Evolutionary conservation across 345 rosid genomes (phyloP).

Genomic region (Litchi chinensis): DNA sequence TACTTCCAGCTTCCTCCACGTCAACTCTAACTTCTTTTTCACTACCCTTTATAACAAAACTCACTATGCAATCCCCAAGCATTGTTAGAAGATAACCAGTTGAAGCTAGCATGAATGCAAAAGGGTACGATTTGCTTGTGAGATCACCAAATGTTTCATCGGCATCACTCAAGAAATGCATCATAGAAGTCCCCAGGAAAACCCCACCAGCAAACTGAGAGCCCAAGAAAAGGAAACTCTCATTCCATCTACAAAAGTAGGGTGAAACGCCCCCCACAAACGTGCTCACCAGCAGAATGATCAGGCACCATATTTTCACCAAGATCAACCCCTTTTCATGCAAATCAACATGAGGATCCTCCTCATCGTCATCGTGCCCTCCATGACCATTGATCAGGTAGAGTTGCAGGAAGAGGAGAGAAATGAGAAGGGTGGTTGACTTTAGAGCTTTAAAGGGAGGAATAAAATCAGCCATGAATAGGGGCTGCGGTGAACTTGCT

Average conservation of each 20-base stretch:
- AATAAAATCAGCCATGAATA: constrained; percentile 29
- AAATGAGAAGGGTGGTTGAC: constrained; percentile 47
- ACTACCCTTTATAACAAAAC: constrained; percentile 32
- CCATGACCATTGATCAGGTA: constrained; percentile 49
- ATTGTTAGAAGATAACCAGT: constrained; percentile 74
- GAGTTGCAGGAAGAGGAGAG: constrained; percentile 41
- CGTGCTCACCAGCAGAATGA: constrained; percentile 66
- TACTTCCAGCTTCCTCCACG: constrained; percentile 36
- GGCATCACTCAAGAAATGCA: constrained; percentile 78
- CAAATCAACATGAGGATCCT: constrained; percentile 16
- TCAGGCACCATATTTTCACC: constrained; percentile 75
- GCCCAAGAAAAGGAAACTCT: constrained; percentile 72
- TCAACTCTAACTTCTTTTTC: constrained; percentile 27
- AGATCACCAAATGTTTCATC: constrained; percentile 54
- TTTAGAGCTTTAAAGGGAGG: constrained; percentile 29
- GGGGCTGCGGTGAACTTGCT: not conserved
- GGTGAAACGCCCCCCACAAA: constrained; percentile 75
- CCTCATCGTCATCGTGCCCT: constrained; percentile 29
- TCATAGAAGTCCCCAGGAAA: constrained; percentile 68
- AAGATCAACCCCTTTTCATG: constrained; percentile 47
- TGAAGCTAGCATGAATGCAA: constrained; percentile 75
- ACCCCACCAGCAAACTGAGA: constrained; percentile 84
- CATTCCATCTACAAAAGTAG: constrained; percentile 71
- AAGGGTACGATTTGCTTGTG: constrained; percentile 62
- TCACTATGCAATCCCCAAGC: constrained; percentile 69